A percentile compares a stretch with the other conserved stretches of the same genome.
phyloP scores from a whole-genome alignment of 2,329 filamentous ascomycete species.

The Diaporthe sp. region DNA sequence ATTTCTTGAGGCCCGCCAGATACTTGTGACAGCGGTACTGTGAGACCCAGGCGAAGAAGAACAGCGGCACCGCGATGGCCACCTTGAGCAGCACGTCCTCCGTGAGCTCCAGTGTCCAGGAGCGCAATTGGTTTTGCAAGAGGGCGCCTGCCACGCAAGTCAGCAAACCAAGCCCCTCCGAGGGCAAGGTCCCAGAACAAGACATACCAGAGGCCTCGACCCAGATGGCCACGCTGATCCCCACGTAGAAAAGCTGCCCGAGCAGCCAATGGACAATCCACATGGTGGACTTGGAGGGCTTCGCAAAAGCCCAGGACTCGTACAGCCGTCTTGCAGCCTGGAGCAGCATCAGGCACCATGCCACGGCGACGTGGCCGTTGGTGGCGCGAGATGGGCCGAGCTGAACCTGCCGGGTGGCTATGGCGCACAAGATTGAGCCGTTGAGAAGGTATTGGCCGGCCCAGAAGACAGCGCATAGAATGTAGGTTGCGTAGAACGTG shows the following conservation, averaged over 20 bases:
- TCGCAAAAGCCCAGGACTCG: constrained; percentile 78
- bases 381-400: constrained; percentile 56
- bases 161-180: not conserved
- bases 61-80: constrained; percentile 71
- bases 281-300: constrained; percentile 82
- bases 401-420: constrained; percentile 52
- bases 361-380: constrained; percentile 74
- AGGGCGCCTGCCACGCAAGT: constrained; percentile 51
- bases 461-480: constrained; percentile 82
- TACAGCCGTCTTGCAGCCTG: constrained; percentile 83
- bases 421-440: constrained; percentile 55
- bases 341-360: constrained; percentile 80
- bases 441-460: constrained; percentile 70
- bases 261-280: constrained; percentile 87
- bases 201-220: constrained; percentile 81
- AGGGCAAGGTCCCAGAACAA: not conserved
- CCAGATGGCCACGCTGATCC: constrained; percentile 84
- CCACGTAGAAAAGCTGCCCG: constrained; percentile 82
- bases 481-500: constrained; percentile 86
- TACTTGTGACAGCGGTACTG: constrained; percentile 83
- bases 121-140: constrained; percentile 40
- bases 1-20: constrained; percentile 81
- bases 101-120: constrained; percentile 34
- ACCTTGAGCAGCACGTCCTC: constrained; percentile 59
- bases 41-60: constrained; percentile 77